A percentile compares a stretch with the other conserved stretches of the same genome.
Evolutionary conservation across 2,329 filamentous ascomycete genomes (phyloP).

Genomic region (Tolypocladium inflatum): DNA sequence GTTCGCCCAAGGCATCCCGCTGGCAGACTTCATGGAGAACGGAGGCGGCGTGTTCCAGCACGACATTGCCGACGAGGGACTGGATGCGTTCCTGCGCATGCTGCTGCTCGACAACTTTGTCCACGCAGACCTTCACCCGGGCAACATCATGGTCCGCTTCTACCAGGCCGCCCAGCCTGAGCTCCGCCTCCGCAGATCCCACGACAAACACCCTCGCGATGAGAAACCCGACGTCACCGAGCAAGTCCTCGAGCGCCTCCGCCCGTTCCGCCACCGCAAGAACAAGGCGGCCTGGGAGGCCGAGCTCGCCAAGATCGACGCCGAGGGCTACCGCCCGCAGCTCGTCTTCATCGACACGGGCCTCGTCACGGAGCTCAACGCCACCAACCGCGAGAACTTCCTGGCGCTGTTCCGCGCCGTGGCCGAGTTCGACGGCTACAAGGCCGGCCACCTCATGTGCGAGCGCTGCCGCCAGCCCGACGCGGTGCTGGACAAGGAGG

Average conservation of each 20-base stretch:
- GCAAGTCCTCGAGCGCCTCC: slow-evolving; percentile 69
- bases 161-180: slow-evolving; percentile 72
- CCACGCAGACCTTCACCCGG: slow-evolving; percentile 90
- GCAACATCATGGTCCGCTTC: slow-evolving; percentile 99
- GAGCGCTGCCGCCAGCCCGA: slow-evolving; percentile 89
- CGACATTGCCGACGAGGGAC: slow-evolving; percentile 88
- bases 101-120: slow-evolving; percentile 95
- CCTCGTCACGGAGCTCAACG: slow-evolving; percentile 87
- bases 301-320: slow-evolving; percentile 67
- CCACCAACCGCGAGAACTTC: slow-evolving; percentile 79
- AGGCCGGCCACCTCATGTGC: slow-evolving; percentile 90
- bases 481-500: slow-evolving; percentile 76
- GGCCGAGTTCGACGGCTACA: slow-evolving; percentile 94
- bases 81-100: slow-evolving; percentile 96
- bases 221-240: slow-evolving; percentile 72
- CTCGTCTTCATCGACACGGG: slow-evolving; percentile 97
- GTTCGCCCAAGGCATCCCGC: slow-evolving; percentile 87
- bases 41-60: slow-evolving; percentile 88
- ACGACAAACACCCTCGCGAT: slow-evolving; percentile 22
- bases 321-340: slow-evolving; percentile 84
- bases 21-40: slow-evolving; percentile 82
- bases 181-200: slow-evolving; percentile 29
- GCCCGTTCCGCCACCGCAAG: slow-evolving; percentile 55
- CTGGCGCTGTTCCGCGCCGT: slow-evolving; percentile 91
- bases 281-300: slow-evolving; percentile 62